phyloP scores from a whole-genome alignment of 345 rosid species.

The Sisymbrium irio region DNA sequence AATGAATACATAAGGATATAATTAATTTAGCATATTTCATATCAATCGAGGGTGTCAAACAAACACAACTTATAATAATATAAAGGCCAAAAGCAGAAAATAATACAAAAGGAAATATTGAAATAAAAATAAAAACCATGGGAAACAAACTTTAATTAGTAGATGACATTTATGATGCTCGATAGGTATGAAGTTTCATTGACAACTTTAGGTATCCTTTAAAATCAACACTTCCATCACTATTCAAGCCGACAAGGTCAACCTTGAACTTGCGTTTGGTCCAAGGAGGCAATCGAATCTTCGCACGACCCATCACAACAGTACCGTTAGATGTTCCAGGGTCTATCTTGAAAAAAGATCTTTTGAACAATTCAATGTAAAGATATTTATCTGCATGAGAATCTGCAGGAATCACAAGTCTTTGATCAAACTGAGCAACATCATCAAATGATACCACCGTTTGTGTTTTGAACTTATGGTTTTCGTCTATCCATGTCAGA shows the following conservation, averaged over 20 bases:
- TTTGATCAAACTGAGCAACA: background rate
- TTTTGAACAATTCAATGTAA: background rate
- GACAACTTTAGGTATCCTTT: background rate
- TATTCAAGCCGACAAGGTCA: background rate
- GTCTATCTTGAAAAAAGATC: background rate
- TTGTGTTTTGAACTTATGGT: background rate
- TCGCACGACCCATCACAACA: constrained; percentile 7
- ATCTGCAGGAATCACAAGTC: background rate
- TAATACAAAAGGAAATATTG: no score
- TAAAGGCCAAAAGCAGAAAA: no score
- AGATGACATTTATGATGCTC: background rate
- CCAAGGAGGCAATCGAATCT: background rate
- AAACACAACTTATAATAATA: no score
- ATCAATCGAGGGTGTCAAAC: no score
- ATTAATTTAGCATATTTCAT: no score
- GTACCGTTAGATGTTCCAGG: background rate
- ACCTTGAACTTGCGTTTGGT: background rate
- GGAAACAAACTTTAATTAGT: background rate
- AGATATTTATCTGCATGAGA: background rate
- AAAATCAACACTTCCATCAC: background rate
- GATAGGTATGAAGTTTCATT: background rate
- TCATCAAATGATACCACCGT: background rate
- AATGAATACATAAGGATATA: no score
- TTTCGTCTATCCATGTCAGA: background rate
- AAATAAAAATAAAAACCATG: background rate